These are phyloP conservation scores for Pleodorina starrii DNA, from an alignment of 139 green algal species.

Conservation along the genomic window DNA sequence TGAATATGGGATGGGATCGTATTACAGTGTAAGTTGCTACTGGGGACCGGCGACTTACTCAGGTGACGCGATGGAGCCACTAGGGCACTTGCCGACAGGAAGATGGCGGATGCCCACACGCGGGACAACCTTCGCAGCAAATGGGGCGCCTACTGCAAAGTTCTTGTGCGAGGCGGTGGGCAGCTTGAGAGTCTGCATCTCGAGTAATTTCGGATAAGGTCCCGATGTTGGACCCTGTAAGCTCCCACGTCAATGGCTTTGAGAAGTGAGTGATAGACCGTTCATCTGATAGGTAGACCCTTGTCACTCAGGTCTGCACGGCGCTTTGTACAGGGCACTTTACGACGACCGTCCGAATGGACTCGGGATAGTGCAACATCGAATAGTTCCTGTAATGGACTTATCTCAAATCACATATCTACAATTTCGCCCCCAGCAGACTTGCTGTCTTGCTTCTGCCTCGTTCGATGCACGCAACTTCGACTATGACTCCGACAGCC, in stretches of 20 bases:
- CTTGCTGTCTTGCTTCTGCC: no score
- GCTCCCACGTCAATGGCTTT: neutral
- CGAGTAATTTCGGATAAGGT: constrained; percentile 9
- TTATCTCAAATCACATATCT: no score
- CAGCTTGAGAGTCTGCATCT: constrained; percentile 26
- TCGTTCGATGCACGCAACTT: no score
- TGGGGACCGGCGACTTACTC: neutral
- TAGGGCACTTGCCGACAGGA: neutral
- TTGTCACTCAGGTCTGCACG: no score
- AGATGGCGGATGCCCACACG: constrained; percentile 1
- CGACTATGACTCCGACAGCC: no score
- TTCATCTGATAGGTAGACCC: no score
- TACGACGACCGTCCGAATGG: no score
- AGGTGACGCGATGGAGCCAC: neutral
- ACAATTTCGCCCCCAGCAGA: no score
- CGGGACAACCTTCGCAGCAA: neutral
- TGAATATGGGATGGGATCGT: no score
- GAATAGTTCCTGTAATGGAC: no score
- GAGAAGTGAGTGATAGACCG: neutral
- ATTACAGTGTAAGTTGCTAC: neutral
- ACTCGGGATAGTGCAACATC: no score
- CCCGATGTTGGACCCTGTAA: constrained; percentile 4
- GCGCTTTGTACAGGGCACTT: no score
- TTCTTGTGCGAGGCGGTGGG: neutral
- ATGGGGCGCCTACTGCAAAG: neutral